A percentile compares a stretch with the other conserved stretches of the same genome.
These are phyloP conservation scores for Metarhizium guizhouense DNA, from an alignment of 2,329 filamentous ascomycete species.

Conservation along the genomic window DNA sequence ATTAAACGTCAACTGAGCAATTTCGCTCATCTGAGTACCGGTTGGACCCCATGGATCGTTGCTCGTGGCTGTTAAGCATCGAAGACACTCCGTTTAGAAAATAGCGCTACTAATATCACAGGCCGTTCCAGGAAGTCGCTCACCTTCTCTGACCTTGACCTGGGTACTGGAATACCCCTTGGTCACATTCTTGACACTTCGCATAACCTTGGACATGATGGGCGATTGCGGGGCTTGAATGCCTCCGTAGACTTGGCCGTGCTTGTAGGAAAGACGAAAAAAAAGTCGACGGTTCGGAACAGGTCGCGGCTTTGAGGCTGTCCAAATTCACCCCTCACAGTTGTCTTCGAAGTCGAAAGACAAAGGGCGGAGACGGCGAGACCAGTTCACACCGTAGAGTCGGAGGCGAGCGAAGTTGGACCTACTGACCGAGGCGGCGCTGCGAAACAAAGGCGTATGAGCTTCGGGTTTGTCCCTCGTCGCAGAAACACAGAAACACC, in stretches of 20 bases:
- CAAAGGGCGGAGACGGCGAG: background rate
- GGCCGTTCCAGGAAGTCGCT: background rate
- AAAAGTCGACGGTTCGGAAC: background rate
- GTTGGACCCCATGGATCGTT: conserved; percentile 98
- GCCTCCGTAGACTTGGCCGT: background rate
- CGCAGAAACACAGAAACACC: background rate
- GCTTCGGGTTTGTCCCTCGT: background rate
- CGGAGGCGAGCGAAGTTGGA: background rate
- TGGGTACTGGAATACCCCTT: conserved; percentile 96
- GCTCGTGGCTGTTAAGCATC: conserved; percentile 66
- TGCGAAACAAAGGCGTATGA: background rate
- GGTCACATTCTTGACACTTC: conserved; percentile 98
- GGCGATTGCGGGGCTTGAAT: conserved; percentile 14
- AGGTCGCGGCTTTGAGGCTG: background rate
- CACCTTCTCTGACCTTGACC: conserved; percentile 97
- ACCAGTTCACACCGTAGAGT: background rate
- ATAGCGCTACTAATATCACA: background rate
- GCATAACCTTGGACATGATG: conserved; percentile 90
- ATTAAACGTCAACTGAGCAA: conserved; percentile 95
- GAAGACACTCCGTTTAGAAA: conserved; percentile 9
- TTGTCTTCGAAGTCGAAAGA: background rate
- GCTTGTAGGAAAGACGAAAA: background rate
- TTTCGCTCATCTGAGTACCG: conserved; percentile 97
- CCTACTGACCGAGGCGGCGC: background rate
- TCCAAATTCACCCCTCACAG: background rate